Conservation (phyloP, 2,329 filamentous ascomycete species). For the Ascochyta rabiei region DNA sequence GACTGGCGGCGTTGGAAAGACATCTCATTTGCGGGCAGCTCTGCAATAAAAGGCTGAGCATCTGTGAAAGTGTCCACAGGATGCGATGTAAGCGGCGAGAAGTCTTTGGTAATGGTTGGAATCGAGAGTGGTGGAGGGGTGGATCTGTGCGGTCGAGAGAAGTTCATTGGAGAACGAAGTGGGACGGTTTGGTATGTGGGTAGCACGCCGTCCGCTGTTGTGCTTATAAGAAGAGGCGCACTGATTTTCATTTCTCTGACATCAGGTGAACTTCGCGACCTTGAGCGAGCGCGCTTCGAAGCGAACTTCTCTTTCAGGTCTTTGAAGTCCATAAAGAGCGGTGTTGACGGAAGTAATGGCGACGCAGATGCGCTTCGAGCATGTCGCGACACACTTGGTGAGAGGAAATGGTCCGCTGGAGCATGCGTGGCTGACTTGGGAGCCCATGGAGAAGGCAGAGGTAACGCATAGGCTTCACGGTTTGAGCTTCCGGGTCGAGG, state of each 20-base stretch:
- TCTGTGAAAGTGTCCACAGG: constrained; percentile 34
- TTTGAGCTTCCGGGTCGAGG: constrained; percentile 25
- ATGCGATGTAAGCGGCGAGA: constrained; percentile 43
- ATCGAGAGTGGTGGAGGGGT: constrained; percentile 14
- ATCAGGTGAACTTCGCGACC: constrained; percentile 29
- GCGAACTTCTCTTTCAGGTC: constrained; percentile 40
- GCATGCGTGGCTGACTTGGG: constrained; percentile 42
- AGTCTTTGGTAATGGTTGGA: constrained; percentile 27
- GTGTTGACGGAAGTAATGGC: constrained; percentile 32
- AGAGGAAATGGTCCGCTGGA: constrained; percentile 27
- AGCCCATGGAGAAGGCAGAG: constrained; percentile 27
- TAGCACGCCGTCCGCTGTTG: constrained; percentile 38
- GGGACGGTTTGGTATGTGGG: constrained; percentile 39
- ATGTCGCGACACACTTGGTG: constrained; percentile 33
- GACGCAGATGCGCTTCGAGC: constrained; percentile 42
- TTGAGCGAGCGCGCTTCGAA: constrained; percentile 34
- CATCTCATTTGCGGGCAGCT: constrained; percentile 11
- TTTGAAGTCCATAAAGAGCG: constrained; percentile 41
- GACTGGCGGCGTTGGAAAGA: constrained; percentile 28
- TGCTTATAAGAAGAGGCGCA: constrained; percentile 40
- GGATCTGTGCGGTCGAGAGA: constrained; percentile 13
- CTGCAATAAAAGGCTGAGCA: constrained; percentile 20
- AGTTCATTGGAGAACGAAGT: constrained; percentile 22
- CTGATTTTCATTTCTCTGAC: constrained; percentile 41
- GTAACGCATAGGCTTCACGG: constrained; percentile 24